phyloP scores from a whole-genome alignment of 2,329 filamentous ascomycete genomes.

The Trichoderma afroharzianum region DNA sequence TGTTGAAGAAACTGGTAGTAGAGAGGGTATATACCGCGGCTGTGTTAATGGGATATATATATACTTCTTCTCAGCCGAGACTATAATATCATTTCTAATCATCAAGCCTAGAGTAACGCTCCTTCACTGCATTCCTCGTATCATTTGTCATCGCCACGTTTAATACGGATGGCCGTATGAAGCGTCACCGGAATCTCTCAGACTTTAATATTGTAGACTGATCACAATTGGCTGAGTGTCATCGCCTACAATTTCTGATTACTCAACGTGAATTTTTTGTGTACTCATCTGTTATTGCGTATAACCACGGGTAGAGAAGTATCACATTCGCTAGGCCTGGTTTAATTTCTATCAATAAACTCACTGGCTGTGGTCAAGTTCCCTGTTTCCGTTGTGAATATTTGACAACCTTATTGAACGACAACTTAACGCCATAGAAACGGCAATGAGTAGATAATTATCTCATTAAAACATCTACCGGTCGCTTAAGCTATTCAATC shows the following conservation, averaged over 20 bases:
- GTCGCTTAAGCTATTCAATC: not conserved
- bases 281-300: not conserved
- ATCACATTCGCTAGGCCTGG: not conserved
- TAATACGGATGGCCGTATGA: not conserved
- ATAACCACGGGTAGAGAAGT: not conserved
- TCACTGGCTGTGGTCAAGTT: too few species aligned
- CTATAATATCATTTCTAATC: not conserved
- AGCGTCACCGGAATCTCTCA: not conserved
- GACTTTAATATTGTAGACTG: not conserved
- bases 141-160: not conserved
- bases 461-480: not conserved
- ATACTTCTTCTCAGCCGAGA: not conserved
- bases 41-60: not conserved
- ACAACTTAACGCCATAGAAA: not conserved
- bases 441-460: not conserved
- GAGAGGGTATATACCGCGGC: not conserved
- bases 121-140: not conserved
- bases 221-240: not conserved
- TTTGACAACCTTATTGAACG: not conserved
- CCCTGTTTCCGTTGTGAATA: too few species aligned
- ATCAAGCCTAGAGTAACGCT: not conserved
- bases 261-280: not conserved
- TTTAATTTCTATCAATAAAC: too few species aligned
- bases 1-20: not conserved
- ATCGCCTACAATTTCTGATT: not conserved